These are phyloP conservation scores for Leptographium flavum DNA, from an alignment of 2,329 filamentous ascomycete genomes.

Conservation along the genomic window DNA sequence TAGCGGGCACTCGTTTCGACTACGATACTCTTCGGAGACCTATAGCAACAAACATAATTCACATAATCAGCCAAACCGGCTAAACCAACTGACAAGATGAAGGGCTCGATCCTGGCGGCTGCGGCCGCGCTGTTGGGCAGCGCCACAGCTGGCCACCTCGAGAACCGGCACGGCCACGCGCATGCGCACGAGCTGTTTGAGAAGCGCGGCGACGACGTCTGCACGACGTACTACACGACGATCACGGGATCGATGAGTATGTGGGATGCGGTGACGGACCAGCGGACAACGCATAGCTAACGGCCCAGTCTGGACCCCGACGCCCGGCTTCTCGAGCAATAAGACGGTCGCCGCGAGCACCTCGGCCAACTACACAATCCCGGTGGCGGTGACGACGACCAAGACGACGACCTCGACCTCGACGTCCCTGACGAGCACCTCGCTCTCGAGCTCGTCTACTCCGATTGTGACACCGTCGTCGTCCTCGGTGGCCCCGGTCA, in stretches of 20 bases:
- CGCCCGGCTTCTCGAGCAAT: background rate
- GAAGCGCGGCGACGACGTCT: slow-evolving; percentile 36
- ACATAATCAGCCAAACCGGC: slow-evolving; percentile 11
- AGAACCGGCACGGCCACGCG: slow-evolving; percentile 27
- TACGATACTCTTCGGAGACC: too few relatives aligned
- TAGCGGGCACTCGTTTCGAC: slow-evolving; percentile 62
- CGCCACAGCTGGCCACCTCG: slow-evolving; percentile 39
- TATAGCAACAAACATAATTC: background rate
- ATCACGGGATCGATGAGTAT: slow-evolving; percentile 46
- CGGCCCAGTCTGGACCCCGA: background rate
- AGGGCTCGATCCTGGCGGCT: slow-evolving; percentile 53
- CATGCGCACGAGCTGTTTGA: slow-evolving; percentile 44
- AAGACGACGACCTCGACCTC: too few relatives aligned
- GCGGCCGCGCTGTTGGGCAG: slow-evolving; percentile 45
- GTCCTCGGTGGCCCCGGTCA: slow-evolving; percentile 1
- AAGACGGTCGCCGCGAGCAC: background rate
- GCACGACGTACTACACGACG: slow-evolving; percentile 62
- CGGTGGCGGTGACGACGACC: background rate
- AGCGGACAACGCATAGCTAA: background rate
- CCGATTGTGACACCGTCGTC: background rate
- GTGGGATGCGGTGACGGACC: background rate
- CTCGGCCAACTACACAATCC: background rate
- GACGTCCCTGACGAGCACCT: too few relatives aligned
- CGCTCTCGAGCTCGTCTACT: too few relatives aligned
- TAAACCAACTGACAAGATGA: slow-evolving; percentile 44